These are phyloP conservation scores for Talaromyces albobiverticillius DNA, from an alignment of 2,329 filamentous ascomycete genomes.

Conservation along the genomic window DNA sequence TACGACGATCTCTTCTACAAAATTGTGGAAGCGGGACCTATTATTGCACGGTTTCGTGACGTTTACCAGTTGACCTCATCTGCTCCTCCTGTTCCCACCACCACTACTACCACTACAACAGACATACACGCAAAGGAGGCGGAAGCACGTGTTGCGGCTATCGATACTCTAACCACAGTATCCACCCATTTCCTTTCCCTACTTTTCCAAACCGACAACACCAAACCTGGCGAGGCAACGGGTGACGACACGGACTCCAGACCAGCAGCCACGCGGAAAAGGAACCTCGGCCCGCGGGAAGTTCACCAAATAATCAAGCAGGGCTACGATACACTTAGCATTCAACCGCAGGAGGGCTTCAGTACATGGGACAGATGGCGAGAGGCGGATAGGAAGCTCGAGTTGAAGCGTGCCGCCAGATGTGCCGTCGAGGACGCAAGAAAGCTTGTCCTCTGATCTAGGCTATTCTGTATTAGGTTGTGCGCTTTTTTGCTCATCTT, in stretches of 20 bases:
- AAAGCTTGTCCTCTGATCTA: slow-evolving; percentile 37
- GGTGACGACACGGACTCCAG: slow-evolving; percentile 23
- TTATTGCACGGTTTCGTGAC: slow-evolving; percentile 76
- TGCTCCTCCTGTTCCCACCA: slow-evolving; percentile 15
- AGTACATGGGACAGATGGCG: slow-evolving; percentile 83
- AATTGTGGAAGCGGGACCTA: slow-evolving; percentile 84
- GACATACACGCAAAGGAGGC: slow-evolving; percentile 22
- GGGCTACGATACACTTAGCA: slow-evolving; percentile 91
- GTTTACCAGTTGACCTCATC: slow-evolving; percentile 56
- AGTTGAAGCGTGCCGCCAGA: slow-evolving; percentile 84
- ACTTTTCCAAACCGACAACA: slow-evolving; percentile 54
- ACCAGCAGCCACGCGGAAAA: slow-evolving; percentile 45
- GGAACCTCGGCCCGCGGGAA: slow-evolving; percentile 74
- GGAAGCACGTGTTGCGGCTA: slow-evolving; percentile 58
- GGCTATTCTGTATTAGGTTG: too few species aligned
- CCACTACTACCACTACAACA: too few species aligned
- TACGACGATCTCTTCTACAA: slow-evolving; percentile 99
- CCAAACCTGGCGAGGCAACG: slow-evolving; percentile 23
- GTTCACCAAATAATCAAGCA: slow-evolving; percentile 92
- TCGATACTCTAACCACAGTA: slow-evolving; percentile 80
- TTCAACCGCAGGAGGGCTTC: slow-evolving; percentile 81
- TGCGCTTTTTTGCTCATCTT: slow-evolving; percentile 1
- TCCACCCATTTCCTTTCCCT: slow-evolving; percentile 79
- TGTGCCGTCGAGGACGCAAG: slow-evolving; percentile 71
- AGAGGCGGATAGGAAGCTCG: slow-evolving; percentile 77